phyloP scores from a whole-genome alignment of 805 yeast genomes.

The Metschnikowia anglica region DNA sequence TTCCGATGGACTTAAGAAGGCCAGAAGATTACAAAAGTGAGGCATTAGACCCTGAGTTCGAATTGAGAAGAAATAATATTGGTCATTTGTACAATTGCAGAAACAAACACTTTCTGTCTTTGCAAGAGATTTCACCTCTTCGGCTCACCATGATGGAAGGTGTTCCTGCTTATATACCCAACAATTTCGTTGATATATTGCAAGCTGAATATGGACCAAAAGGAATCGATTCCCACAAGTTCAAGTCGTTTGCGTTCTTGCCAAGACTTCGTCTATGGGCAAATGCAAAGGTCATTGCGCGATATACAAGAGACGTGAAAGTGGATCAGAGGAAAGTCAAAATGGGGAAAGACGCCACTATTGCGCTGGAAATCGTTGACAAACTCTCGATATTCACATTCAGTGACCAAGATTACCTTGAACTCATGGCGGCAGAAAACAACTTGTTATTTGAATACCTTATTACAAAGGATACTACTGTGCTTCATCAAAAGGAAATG shows the following conservation, averaged over 20 bases:
- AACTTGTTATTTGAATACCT: slow-evolving; percentile 28
- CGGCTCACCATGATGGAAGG: slow-evolving; percentile 47
- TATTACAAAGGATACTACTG: slow-evolving; percentile 25
- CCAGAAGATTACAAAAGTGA: slow-evolving; percentile 18
- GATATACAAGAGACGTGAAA: slow-evolving; percentile 25
- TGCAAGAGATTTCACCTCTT: slow-evolving; percentile 43
- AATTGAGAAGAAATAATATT: slow-evolving; percentile 25
- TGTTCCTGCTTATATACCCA: slow-evolving; percentile 55
- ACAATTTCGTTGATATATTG: slow-evolving; percentile 39
- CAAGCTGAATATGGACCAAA: slow-evolving; percentile 45
- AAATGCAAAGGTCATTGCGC: slow-evolving; percentile 13
- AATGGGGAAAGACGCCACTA: slow-evolving; percentile 7
- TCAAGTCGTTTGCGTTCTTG: slow-evolving; percentile 7
- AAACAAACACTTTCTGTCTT: slow-evolving; percentile 35
- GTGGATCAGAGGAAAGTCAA: slow-evolving; percentile 19
- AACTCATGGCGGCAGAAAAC: slow-evolving; percentile 25
- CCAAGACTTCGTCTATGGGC: slow-evolving; percentile 20
- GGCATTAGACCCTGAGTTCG: slow-evolving; percentile 11
- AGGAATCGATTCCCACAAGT: slow-evolving; percentile 7
- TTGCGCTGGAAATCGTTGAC: slow-evolving; percentile 5
- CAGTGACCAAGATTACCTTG: slow-evolving; percentile 27
- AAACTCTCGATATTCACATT: slow-evolving; percentile 20
- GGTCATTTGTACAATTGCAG: slow-evolving; percentile 38
- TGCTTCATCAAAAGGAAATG: slow-evolving; percentile 30
- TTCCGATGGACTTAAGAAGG: slow-evolving; percentile 21